Conservation (phyloP, 106 monocot genomes). For the Chionographis japonica region DNA sequence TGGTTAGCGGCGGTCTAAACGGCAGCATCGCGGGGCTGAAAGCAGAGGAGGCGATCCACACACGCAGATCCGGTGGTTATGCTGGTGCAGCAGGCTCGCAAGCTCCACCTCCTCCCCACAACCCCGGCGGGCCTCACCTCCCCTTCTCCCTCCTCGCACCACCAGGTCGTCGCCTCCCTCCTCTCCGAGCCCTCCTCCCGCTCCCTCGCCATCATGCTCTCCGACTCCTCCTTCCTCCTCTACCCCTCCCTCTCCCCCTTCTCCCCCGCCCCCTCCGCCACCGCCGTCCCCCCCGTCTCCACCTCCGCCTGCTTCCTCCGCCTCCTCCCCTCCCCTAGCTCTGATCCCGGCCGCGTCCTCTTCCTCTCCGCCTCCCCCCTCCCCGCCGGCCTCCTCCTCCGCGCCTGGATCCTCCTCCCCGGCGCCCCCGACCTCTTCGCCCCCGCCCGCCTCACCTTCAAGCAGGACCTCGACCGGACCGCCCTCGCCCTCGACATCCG, state of each 20-base stretch:
- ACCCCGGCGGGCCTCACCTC: background rate
- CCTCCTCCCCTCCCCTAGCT: conserved; percentile 17
- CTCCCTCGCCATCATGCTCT: conserved; percentile 44
- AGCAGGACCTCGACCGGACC: background rate
- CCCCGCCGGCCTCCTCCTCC: conserved; percentile 19
- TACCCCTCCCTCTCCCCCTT: conserved; percentile 28
- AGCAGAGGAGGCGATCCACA: no score
- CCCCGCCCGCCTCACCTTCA: conserved; percentile 34
- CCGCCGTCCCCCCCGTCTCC: conserved; percentile 13
- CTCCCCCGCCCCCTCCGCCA: background rate
- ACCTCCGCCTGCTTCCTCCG: conserved; percentile 36
- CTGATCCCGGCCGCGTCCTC: conserved; percentile 16
- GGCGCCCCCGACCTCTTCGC: conserved; percentile 8
- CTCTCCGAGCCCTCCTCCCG: conserved; percentile 23
- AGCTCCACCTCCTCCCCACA: conserved; percentile 30
- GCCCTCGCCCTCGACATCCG: conserved; percentile 20
- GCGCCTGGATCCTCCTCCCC: conserved; percentile 35
- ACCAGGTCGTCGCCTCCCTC: conserved; percentile 11
- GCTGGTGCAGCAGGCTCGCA: conserved; percentile 23
- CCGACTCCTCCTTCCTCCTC: conserved; percentile 53
- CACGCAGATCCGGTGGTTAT: conserved; percentile 9
- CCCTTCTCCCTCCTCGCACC: conserved; percentile 2
- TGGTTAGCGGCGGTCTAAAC: no score
- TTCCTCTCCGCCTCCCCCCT: conserved; percentile 42
- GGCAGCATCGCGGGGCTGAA: no score